Evolutionary conservation across 2,329 filamentous ascomycete genomes (phyloP).

Genomic region (Plenodomus tracheiphilus): DNA sequence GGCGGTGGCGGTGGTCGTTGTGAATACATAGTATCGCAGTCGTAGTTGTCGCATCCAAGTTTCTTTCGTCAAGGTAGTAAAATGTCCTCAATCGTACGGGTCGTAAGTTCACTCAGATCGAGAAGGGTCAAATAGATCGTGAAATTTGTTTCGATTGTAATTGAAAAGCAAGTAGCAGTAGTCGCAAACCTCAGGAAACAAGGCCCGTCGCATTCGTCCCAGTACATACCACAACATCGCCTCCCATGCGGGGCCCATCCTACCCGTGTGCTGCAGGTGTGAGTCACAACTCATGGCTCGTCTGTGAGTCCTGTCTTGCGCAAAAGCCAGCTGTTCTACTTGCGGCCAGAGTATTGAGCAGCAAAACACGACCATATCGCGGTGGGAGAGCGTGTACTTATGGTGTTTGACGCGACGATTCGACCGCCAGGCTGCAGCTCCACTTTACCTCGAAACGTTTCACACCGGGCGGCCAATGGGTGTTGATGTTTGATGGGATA

Average conservation of each 20-base stretch:
- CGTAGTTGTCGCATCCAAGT: conserved; percentile 20
- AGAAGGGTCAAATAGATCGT: conserved; percentile 12
- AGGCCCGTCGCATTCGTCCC: conserved; percentile 30
- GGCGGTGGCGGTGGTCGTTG: conserved; percentile 38
- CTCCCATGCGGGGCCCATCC: conserved; percentile 21
- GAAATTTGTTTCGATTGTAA: conserved; percentile 4
- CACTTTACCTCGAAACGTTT: conserved; percentile 41
- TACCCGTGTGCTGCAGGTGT: conserved; percentile 47
- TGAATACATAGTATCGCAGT: conserved; percentile 34
- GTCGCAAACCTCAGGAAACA: conserved; percentile 32
- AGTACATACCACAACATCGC: conserved; percentile 34
- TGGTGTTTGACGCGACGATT: conserved; percentile 46
- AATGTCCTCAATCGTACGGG: conserved; percentile 12
- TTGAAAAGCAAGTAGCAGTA: conserved; percentile 9
- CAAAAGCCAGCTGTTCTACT: conserved; percentile 25
- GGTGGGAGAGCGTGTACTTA: conserved; percentile 44
- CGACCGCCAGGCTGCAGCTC: conserved; percentile 31
- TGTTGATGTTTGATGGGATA: conserved; percentile 12
- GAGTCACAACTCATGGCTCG: conserved; percentile 42
- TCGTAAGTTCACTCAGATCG: conserved; percentile 4
- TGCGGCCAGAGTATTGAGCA: conserved; percentile 36
- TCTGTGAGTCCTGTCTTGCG: conserved; percentile 17
- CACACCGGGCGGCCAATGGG: conserved; percentile 27
- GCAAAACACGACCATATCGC: conserved; percentile 48
- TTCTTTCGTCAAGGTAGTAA: conserved; percentile 2